phyloP scores from a whole-genome alignment of 2,329 filamentous ascomycete species.

The Calonectria pteridis region DNA sequence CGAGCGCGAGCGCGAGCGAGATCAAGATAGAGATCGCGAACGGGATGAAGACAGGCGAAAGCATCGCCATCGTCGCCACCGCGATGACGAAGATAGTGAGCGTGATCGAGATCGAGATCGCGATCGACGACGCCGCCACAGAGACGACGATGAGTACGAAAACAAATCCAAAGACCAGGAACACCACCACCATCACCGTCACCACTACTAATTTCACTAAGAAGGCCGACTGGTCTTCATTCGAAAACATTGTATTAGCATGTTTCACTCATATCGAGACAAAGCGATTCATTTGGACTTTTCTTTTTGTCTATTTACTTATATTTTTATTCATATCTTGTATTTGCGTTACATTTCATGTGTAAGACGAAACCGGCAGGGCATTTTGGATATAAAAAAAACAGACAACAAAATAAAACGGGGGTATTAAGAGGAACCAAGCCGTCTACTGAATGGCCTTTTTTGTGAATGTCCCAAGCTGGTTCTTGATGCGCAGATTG shows the following conservation, averaged over 20 bases:
- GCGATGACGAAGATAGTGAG: conserved; percentile 40
- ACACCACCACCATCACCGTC: conserved; percentile 50
- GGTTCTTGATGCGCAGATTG: neutral
- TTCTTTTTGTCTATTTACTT: neutral
- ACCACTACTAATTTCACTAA: conserved; percentile 49
- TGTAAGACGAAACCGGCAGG: conserved; percentile 22
- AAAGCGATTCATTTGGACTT: conserved; percentile 11
- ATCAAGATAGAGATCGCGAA: conserved; percentile 37
- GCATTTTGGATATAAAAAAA: conserved; percentile 15
- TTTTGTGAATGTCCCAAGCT: neutral
- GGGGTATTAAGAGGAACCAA: neutral
- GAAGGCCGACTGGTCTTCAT: conserved; percentile 36
- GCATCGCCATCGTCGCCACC: conserved; percentile 23
- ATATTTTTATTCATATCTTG: neutral
- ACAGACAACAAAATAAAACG: conserved; percentile 10
- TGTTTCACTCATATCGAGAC: neutral
- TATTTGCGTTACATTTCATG: neutral
- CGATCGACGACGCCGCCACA: conserved; percentile 47
- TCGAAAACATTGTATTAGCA: neutral
- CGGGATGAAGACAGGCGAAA: conserved; percentile 29
- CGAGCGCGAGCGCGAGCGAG: conserved; percentile 39
- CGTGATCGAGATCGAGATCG: conserved; percentile 49
- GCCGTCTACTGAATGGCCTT: neutral
- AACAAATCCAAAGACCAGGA: conserved; percentile 46
- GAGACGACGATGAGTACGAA: conserved; percentile 46